A percentile compares a stretch with the other conserved stretches of the same genome.
Conservation (phyloP, 108 stramenopile species). For the Fistulifera pelliculosa region DNA sequence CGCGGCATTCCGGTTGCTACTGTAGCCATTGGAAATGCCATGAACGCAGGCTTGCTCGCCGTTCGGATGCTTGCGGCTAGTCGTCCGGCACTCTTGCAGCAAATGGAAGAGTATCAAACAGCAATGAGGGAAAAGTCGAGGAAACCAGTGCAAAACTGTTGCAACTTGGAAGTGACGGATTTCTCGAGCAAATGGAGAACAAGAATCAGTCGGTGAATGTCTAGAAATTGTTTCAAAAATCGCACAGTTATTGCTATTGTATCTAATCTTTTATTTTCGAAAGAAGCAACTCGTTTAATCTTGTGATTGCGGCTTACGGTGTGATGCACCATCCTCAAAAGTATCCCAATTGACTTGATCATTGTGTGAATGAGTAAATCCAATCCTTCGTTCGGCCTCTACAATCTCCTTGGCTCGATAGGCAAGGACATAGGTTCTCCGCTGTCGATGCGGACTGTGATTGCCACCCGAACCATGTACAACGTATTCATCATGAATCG, state of each 20-base stretch:
- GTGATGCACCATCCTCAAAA: slow-evolving; percentile 30
- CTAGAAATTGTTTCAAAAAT: no score
- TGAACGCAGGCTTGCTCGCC: slow-evolving; percentile 95
- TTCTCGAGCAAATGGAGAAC: slow-evolving; percentile 71
- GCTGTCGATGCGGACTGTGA: slow-evolving; percentile 21
- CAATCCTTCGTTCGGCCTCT: slow-evolving; percentile 39
- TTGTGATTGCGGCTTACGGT: neutral
- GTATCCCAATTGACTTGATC: slow-evolving; percentile 60
- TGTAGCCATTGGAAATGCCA: slow-evolving; percentile 98
- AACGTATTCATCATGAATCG: slow-evolving; percentile 57
- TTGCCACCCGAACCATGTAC: slow-evolving; percentile 58
- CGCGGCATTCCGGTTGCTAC: slow-evolving; percentile 97
- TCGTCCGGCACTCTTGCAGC: slow-evolving; percentile 57
- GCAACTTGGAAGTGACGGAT: slow-evolving; percentile 68
- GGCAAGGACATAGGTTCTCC: slow-evolving; percentile 57
- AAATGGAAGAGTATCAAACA: slow-evolving; percentile 73
- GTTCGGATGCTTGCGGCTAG: slow-evolving; percentile 84
- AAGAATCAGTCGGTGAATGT: slow-evolving; percentile 79
- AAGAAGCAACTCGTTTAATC: no score
- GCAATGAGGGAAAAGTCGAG: slow-evolving; percentile 75
- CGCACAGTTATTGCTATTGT: no score
- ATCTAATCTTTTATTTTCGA: no score
- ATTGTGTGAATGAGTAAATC: slow-evolving; percentile 64
- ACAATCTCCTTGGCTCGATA: slow-evolving; percentile 40
- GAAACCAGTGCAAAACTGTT: slow-evolving; percentile 46